These are phyloP conservation scores for Apiospora arundinis DNA, from an alignment of 2,329 filamentous ascomycete genomes.

Conservation along the genomic window DNA sequence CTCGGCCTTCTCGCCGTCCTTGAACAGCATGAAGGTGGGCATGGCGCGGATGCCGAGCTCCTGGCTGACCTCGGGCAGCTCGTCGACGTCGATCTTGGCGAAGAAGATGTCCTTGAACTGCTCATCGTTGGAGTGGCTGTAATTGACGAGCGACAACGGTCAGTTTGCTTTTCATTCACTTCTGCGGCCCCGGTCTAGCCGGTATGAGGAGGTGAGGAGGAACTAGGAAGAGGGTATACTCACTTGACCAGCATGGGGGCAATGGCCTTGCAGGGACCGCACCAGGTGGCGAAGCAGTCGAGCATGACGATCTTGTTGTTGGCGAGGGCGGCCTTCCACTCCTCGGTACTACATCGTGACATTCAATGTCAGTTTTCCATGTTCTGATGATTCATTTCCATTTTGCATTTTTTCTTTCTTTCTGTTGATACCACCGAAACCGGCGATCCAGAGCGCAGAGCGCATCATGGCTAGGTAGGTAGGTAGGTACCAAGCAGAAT, in stretches of 20 bases:
- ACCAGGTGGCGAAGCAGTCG: slow-evolving; percentile 91
- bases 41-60: slow-evolving; percentile 86
- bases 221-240: slow-evolving; percentile 38
- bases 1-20: slow-evolving; percentile 73
- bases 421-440: background rate
- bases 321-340: slow-evolving; percentile 38
- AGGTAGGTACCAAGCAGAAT: background rate
- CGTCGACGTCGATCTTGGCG: slow-evolving; percentile 91
- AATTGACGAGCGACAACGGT: background rate
- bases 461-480: background rate
- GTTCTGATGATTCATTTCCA: background rate
- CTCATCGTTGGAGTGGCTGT: slow-evolving; percentile 64
- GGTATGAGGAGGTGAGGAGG: background rate
- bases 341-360: slow-evolving; percentile 33
- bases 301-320: slow-evolving; percentile 71
- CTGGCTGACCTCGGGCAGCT: slow-evolving; percentile 75
- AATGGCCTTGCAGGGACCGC: slow-evolving; percentile 93
- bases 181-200: background rate
- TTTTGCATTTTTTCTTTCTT: background rate
- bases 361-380: background rate
- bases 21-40: slow-evolving; percentile 90
- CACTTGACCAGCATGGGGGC: slow-evolving; percentile 75
- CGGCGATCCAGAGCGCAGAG: background rate
- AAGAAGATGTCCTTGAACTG: slow-evolving; percentile 70
- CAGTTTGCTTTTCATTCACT: background rate